phyloP scores from a whole-genome alignment of 352 stramenopile genomes.

The Globisporangium heterothallicum region DNA sequence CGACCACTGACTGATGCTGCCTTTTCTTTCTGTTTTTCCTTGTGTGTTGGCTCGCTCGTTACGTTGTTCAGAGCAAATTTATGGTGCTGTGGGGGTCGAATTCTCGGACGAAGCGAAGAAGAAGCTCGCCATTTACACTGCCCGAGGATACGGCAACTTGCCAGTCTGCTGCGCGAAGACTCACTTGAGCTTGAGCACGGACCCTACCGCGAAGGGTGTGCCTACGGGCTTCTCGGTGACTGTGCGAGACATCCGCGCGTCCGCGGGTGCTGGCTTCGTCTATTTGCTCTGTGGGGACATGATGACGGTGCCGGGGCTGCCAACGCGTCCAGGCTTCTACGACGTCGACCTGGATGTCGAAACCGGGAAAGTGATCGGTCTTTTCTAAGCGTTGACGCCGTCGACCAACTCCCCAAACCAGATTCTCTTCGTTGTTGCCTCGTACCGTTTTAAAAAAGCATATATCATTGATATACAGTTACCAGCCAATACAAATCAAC shows the following conservation, averaged over 20 bases:
- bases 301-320: constrained; percentile 98
- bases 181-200: constrained; percentile 96
- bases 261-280: constrained; percentile 95
- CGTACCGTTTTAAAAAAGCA: constrained; percentile 4
- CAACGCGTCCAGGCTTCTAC: constrained; percentile 97
- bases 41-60: no score
- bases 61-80: constrained; percentile 96
- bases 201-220: constrained; percentile 91
- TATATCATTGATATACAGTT: background rate
- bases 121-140: constrained; percentile 91
- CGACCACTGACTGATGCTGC: constrained; percentile 61
- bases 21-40: constrained; percentile 5
- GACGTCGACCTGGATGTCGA: constrained; percentile 96
- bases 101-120: constrained; percentile 92
- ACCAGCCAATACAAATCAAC: background rate
- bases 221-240: constrained; percentile 92
- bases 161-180: constrained; percentile 99
- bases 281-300: constrained; percentile 95
- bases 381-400: constrained; percentile 76
- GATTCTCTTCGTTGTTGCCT: background rate
- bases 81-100: constrained; percentile 93
- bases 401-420: no score
- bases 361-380: constrained; percentile 94
- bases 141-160: constrained; percentile 57
- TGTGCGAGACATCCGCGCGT: constrained; percentile 94